Evolutionary conservation across 2,329 filamentous ascomycete genomes (phyloP).

Genomic region (Aspergillus nomiae): DNA sequence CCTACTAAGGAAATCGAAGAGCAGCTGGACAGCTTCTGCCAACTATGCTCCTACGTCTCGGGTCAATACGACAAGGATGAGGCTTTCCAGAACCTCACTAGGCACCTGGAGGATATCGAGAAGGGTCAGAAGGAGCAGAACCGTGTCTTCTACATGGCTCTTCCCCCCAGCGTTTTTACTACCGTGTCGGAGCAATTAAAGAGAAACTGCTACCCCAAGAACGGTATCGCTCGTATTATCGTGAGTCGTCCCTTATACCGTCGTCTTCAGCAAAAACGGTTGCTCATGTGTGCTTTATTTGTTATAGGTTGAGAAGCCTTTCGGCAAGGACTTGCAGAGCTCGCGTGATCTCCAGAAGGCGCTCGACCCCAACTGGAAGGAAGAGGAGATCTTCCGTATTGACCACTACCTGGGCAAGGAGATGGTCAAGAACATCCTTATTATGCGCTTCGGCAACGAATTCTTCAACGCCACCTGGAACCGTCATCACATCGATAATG

Average conservation of each 20-base stretch:
- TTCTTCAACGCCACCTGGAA: slow-evolving; percentile 99
- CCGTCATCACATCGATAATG: slow-evolving; percentile 97
- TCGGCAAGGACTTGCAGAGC: slow-evolving; percentile 93
- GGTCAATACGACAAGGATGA: slow-evolving; percentile 98
- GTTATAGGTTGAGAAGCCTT: slow-evolving; percentile 91
- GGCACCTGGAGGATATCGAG: slow-evolving; percentile 85
- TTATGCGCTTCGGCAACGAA: slow-evolving; percentile 96
- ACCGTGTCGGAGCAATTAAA: slow-evolving; percentile 97
- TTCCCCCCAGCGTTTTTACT: slow-evolving; percentile 96
- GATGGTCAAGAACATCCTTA: slow-evolving; percentile 99
- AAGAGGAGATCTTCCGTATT: slow-evolving; percentile 98
- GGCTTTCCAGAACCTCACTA: slow-evolving; percentile 81
- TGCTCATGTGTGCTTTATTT: slow-evolving; percentile 23
- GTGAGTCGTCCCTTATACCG: slow-evolving; percentile 54
- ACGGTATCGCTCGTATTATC: slow-evolving; percentile 90
- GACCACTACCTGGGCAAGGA: slow-evolving; percentile 99
- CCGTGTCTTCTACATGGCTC: slow-evolving; percentile 98
- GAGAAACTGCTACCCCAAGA: slow-evolving; percentile 91
- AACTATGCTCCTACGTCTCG: slow-evolving; percentile 88
- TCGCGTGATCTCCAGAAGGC: slow-evolving; percentile 94
- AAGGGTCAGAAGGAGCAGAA: slow-evolving; percentile 79
- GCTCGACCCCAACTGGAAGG: slow-evolving; percentile 95
- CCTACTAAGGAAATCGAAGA: slow-evolving; percentile 97
- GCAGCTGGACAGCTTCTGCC: slow-evolving; percentile 87
- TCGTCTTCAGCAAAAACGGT: neutral